Percentiles rank a stretch among this genome's conserved stretches.
Conservation (phyloP, 2,329 filamentous ascomycete species). For the Hypoxylon sp. region DNA sequence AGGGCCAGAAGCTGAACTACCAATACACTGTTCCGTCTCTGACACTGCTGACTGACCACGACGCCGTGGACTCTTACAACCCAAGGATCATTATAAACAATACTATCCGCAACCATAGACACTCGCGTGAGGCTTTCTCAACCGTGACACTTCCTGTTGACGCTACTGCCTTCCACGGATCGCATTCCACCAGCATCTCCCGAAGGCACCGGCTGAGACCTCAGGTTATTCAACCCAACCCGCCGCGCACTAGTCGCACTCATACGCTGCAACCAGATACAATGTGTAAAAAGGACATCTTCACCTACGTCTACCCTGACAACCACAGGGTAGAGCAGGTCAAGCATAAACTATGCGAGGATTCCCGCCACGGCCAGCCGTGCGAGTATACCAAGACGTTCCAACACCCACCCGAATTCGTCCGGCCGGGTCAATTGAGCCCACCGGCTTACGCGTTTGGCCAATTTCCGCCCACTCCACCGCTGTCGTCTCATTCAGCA, state of each 20-base stretch:
- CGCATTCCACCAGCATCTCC: conserved; percentile 25
- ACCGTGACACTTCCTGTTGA: conserved; percentile 34
- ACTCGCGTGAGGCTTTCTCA: conserved; percentile 29
- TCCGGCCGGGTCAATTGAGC: conserved; percentile 44
- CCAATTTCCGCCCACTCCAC: conserved; percentile 58
- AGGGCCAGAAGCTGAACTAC: conserved; percentile 38
- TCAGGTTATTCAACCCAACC: conserved; percentile 44
- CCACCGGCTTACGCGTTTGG: conserved; percentile 50
- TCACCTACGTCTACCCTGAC: conserved; percentile 62
- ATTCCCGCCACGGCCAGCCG: conserved; percentile 56
- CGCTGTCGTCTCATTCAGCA: conserved; percentile 51
- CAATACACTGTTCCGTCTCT: conserved; percentile 40
- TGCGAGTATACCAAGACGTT: conserved; percentile 59
- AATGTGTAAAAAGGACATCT: conserved; percentile 65
- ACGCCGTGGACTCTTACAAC: conserved; percentile 43
- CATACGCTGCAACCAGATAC: conserved; percentile 49
- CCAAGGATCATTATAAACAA: conserved; percentile 48
- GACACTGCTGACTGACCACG: conserved; percentile 42
- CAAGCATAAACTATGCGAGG: conserved; percentile 53
- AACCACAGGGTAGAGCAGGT: conserved; percentile 55
- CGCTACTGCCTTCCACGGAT: conserved; percentile 29
- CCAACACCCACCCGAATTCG: conserved; percentile 56
- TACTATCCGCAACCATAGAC: conserved; percentile 41
- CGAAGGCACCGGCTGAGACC: conserved; percentile 37
- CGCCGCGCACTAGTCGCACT: conserved; percentile 46